A percentile compares a stretch with the other conserved stretches of the same genome.
Conservation (phyloP, 2,329 filamentous ascomycete genomes). For the Aureobasidium pullulans region DNA sequence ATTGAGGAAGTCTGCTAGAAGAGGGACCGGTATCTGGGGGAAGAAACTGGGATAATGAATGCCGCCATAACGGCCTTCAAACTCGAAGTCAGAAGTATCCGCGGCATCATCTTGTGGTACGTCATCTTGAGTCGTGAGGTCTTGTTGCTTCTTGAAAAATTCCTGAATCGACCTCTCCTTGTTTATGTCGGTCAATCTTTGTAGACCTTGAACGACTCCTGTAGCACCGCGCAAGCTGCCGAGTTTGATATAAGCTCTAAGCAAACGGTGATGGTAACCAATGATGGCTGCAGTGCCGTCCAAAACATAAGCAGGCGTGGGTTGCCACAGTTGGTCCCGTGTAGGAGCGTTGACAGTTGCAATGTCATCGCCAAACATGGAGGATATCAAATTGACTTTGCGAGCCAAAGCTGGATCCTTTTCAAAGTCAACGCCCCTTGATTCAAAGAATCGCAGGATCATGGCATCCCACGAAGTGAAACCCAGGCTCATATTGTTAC, state of each 20-base stretch:
- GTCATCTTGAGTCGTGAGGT: background rate
- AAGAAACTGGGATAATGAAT: constrained; percentile 40
- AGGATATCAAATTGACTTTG: constrained; percentile 28
- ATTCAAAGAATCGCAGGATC: constrained; percentile 45
- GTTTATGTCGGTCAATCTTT: constrained; percentile 36
- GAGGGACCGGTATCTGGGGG: constrained; percentile 38
- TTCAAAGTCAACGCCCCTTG: constrained; percentile 38
- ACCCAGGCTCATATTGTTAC: constrained; percentile 32
- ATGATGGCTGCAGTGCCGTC: constrained; percentile 37
- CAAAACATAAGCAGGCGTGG: constrained; percentile 34
- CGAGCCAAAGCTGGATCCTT: constrained; percentile 33
- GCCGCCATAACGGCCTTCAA: constrained; percentile 25
- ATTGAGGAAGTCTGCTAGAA: constrained; percentile 46
- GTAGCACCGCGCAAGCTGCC: constrained; percentile 34
- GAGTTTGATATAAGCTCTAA: constrained; percentile 32
- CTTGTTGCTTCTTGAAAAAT: constrained; percentile 30
- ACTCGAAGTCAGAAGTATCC: constrained; percentile 14
- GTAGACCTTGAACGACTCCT: constrained; percentile 31
- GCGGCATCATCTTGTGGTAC: constrained; percentile 4
- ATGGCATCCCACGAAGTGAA: constrained; percentile 38
- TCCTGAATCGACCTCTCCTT: constrained; percentile 34
- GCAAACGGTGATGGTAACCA: constrained; percentile 35
- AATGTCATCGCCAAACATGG: constrained; percentile 35
- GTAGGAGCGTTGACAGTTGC: constrained; percentile 28
- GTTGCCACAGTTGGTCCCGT: constrained; percentile 15